Base-by-base conservation (phyloP, 2,329 filamentous ascomycete species). In the Fusarium lyarnte region DNA sequence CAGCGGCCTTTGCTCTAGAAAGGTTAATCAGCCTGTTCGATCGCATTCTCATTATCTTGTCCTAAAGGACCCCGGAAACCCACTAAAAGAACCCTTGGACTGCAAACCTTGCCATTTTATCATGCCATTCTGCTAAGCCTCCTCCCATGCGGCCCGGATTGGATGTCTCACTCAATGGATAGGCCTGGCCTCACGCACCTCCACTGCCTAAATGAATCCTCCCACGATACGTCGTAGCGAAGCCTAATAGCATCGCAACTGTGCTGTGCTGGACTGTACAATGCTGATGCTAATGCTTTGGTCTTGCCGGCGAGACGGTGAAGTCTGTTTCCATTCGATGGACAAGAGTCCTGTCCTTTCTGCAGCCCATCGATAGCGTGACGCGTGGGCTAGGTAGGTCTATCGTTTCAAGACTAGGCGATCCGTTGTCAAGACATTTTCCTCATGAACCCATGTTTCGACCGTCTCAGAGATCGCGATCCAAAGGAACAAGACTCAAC, bases 331-430 rank as follows among this genome's bases (percentile, higher is more conserved):
- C 52, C 21, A 57, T 66, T 61, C 57, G 46, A 58, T 66, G 51
- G 55, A 27, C 35, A 61, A 58, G 57, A 70, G 46, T 25, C 29
- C 29, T 41, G 21, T 51, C 35, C 39, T 66, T 33, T 51, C 60
- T 55, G 55, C 52, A 73, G 51, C 47, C 47, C 31, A 51, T 58
- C 65, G 35, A 73, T 72, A 73, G 70, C 57, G 69, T 58, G 69
- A 69, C 31, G 69, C 60, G 41, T 69, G 52, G 65, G 69, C 69
- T 57, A 58, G 35, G 58, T 57, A 64, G 55, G 41, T 53, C 33
- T 36, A 70, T 73, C 53, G 54, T 41, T 47, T 69, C 52, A 42
- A 73, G 52, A 73, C 70, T 73, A 73, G 66, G 51, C 42, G 61
- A 59, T 67, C 55, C n/a, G 57, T 62, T 35, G 57, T 59, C 58